Conservation (phyloP, 768 basidiomycete genomes). For the Leccinum subtestaceum region DNA sequence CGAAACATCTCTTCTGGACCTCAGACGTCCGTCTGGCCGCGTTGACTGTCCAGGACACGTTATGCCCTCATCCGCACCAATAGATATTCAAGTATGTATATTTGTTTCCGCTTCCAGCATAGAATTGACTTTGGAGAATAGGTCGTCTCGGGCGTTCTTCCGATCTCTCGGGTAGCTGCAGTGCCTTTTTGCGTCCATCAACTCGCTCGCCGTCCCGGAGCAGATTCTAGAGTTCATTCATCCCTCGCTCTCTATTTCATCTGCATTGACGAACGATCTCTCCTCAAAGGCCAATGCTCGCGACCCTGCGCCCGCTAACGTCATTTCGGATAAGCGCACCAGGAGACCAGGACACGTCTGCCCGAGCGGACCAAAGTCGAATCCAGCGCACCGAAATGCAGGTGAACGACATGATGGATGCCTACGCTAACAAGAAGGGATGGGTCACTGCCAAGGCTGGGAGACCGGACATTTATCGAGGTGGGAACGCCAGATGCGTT, state of each 20-base stretch:
- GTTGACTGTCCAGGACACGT: constrained; percentile 94
- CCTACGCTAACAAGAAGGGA: constrained; percentile 73
- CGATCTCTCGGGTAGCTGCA: constrained; percentile 73
- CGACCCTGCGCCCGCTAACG: neutral
- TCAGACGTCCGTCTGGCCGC: constrained; percentile 69
- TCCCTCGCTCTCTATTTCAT: constrained; percentile 36
- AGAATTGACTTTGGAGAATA: constrained; percentile 22
- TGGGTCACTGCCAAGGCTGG: constrained; percentile 93
- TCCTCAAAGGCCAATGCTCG: constrained; percentile 1
- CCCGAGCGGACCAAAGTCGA: constrained; percentile 14
- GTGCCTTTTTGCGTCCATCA: no score
- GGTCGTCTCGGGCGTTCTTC: constrained; percentile 69
- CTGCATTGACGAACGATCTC: neutral
- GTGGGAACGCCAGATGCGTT: constrained; percentile 69
- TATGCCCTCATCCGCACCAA: constrained; percentile 77
- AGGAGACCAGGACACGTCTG: constrained; percentile 57
- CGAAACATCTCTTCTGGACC: constrained; percentile 93
- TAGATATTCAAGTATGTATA: constrained; percentile 71
- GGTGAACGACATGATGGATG: constrained; percentile 70
- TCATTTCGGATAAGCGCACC: constrained; percentile 62
- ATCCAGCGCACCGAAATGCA: constrained; percentile 38
- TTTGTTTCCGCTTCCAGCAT: neutral
- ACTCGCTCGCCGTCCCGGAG: constrained; percentile 46
- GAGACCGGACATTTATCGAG: constrained; percentile 81
- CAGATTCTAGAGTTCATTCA: constrained; percentile 57